Conservation (phyloP, 768 basidiomycete species). For the Phaeolepiota aurea region DNA sequence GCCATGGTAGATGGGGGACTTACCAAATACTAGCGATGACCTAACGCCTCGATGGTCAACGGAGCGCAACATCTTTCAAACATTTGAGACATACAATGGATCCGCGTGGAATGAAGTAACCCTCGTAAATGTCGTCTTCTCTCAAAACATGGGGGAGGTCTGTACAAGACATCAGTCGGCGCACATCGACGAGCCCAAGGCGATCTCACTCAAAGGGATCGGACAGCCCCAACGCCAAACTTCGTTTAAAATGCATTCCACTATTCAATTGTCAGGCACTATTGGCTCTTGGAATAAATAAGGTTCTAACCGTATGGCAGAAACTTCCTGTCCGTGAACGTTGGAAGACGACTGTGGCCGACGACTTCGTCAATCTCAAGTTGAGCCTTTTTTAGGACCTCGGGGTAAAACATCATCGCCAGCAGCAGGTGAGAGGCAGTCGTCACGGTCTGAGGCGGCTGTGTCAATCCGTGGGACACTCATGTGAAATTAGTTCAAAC, state of each 20-base stretch:
- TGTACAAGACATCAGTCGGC: neutral
- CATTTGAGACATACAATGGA: conserved; percentile 8
- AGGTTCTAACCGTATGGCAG: conserved; percentile 5
- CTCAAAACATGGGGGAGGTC: conserved; percentile 6
- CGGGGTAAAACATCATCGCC: neutral
- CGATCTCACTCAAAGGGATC: neutral
- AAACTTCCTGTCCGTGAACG: conserved; percentile 5
- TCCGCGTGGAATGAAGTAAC: conserved; percentile 8
- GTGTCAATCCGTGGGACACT: neutral
- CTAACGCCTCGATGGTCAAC: neutral
- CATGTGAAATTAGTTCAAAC: neutral
- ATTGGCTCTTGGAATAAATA: neutral
- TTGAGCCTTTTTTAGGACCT: neutral
- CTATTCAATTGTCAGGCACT: neutral
- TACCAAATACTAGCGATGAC: neutral
- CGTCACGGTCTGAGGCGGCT: neutral
- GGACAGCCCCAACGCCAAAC: neutral
- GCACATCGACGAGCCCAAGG: neutral
- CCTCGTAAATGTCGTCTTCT: conserved; percentile 7
- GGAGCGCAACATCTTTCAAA: conserved; percentile 9
- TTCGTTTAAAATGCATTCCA: neutral
- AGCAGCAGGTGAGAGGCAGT: neutral
- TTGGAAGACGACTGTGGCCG: conserved; percentile 4
- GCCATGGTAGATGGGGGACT: too few species aligned
- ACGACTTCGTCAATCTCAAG: conserved; percentile 8